Evolutionary conservation across 805 yeast species (phyloP).

Genomic region (Kluyveromyces aestuarii): DNA sequence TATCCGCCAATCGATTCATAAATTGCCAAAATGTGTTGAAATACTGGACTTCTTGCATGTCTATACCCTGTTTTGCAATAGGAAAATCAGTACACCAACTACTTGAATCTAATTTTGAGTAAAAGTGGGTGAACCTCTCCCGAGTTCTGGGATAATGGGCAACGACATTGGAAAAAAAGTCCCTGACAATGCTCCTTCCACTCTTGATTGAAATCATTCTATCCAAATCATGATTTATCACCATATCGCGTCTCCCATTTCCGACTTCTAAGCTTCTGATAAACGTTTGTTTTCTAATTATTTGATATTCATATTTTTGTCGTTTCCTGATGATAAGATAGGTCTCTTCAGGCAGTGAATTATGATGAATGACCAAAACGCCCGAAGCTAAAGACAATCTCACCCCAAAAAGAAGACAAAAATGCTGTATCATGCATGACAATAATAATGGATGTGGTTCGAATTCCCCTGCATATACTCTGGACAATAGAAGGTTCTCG

Average conservation of each 20-base stretch:
- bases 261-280: background rate
- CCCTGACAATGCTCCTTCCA: background rate
- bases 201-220: background rate
- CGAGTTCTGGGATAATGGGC: background rate
- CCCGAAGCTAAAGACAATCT: background rate
- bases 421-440: slow-evolving; percentile 17
- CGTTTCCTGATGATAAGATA: background rate
- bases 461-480: slow-evolving; percentile 20
- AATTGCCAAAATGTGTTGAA: background rate
- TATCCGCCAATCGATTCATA: background rate
- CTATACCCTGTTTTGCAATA: background rate
- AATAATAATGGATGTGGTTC: slow-evolving; percentile 16
- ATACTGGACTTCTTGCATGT: background rate
- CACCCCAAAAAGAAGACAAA: slow-evolving; percentile 4
- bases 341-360: background rate
- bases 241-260: background rate
- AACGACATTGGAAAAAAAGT: background rate
- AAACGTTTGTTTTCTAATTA: background rate
- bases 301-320: background rate
- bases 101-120: background rate
- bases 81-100: background rate
- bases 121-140: background rate
- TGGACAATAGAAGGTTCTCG: slow-evolving; percentile 17
- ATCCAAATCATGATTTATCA: background rate
- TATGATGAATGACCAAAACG: background rate